Evolutionary conservation across 164 flowering plant genomes (phyloP), one percentile per base, ranked within the genome.

Genomic region (Piper longum): DNA sequence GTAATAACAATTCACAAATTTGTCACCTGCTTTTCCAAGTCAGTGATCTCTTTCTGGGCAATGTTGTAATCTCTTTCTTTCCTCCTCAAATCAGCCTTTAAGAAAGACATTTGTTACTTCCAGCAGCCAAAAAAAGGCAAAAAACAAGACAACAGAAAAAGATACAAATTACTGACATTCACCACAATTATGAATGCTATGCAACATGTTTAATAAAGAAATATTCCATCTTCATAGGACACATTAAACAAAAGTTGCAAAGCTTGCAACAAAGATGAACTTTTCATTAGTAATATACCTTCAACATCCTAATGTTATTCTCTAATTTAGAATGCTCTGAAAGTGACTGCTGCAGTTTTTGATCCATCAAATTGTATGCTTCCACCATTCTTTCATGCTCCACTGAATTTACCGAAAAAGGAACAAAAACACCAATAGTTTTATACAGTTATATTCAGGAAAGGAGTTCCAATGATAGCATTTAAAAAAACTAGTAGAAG

Each of bases 321-420:
- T 90, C 88, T 16, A 85, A 61, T 41, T 68, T 72, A 57, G 74
- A 62, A 69, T 84, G 86, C 60, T 87, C 91, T 56, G 83, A 77
- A 52, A 77, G 69, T n/a, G 89, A 81, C 54, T 83, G 77, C 72
- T 80, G 93, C 76, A 93, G 68, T 63, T 86, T 93, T 67, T 84
- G 73, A 69, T 84, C 83, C 70, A 87, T 74, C 60, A 70, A 26
- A 59, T 87, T 77, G 74, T 90, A 88, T 14, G 93, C 86, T 62
- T 88, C 99, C 16, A 74, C 72, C 91, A 87, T 81, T 69, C 84
- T 79, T 67, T 88, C 96, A 74, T 93, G 91, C 66, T 90, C 97
- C 69, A 73, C 99, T 76, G 54, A 26, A 54, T 40, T 16, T 57
- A 55, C 54, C 12, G 11, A 72, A 62, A n/a, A 57, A 5, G 14